phyloP scores from a whole-genome alignment of 1,139 yeast species.

The Yamadazyma pseudoaaseri region DNA sequence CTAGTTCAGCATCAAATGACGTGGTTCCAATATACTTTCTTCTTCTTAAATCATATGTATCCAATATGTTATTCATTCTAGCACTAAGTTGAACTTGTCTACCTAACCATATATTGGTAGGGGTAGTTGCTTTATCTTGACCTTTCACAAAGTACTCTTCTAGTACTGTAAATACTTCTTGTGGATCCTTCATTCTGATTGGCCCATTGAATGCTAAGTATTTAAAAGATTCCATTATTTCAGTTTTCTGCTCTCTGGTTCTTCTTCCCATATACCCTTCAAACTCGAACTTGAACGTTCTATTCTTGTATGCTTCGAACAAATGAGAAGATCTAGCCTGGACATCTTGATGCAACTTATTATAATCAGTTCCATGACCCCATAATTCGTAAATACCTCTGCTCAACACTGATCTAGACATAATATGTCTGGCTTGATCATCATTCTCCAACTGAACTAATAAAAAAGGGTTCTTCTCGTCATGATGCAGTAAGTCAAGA shows the following conservation, averaged over 20 bases:
- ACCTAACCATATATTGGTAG: slow-evolving; percentile 70
- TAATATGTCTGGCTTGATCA: slow-evolving; percentile 61
- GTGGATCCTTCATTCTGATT: slow-evolving; percentile 75
- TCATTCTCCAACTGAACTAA: slow-evolving; percentile 63
- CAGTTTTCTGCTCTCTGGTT: slow-evolving; percentile 51
- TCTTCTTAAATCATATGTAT: slow-evolving; percentile 75
- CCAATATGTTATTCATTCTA: slow-evolving; percentile 61
- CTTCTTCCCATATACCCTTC: slow-evolving; percentile 72
- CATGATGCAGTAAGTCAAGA: slow-evolving; percentile 62
- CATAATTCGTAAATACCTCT: slow-evolving; percentile 83
- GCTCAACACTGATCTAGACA: slow-evolving; percentile 67
- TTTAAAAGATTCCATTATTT: slow-evolving; percentile 67
- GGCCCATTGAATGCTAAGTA: slow-evolving; percentile 76
- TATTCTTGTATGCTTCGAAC: slow-evolving; percentile 34
- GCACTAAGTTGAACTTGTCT: slow-evolving; percentile 66
- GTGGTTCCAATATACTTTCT: slow-evolving; percentile 94
- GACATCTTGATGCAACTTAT: slow-evolving; percentile 57
- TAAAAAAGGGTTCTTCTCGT: slow-evolving; percentile 66
- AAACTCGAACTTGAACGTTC: slow-evolving; percentile 79
- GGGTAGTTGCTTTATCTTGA: slow-evolving; percentile 50
- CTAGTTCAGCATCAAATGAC: slow-evolving; percentile 87
- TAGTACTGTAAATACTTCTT: slow-evolving; percentile 66
- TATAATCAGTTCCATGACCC: slow-evolving; percentile 65
- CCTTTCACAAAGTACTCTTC: slow-evolving; percentile 66
- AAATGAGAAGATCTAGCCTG: slow-evolving; percentile 26